Evolutionary conservation across 306 rosid genomes (phyloP).

Genomic region (Ceratonia siliqua): DNA sequence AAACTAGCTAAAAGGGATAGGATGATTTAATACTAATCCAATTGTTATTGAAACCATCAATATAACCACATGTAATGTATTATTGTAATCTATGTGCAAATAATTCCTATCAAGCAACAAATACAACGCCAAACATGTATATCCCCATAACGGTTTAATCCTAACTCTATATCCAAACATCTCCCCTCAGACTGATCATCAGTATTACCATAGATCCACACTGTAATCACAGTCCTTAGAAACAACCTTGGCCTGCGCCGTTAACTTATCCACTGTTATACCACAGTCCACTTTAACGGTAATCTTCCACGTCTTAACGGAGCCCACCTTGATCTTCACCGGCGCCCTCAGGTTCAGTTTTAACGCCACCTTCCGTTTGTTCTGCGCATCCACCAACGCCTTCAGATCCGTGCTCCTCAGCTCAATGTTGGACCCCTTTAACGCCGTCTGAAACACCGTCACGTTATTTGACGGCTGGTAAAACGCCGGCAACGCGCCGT

Average conservation of each 20-base stretch:
- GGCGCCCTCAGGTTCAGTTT: conserved; percentile 49
- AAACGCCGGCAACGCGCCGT: conserved; percentile 62
- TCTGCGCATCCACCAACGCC: conserved; percentile 41
- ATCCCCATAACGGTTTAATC: neutral
- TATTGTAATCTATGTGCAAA: neutral
- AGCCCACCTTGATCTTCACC: conserved; percentile 57
- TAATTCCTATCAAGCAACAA: neutral
- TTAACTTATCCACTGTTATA: conserved; percentile 53
- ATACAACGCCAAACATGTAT: conserved; percentile 5
- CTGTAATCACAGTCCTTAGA: conserved; percentile 47
- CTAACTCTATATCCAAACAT: conserved; percentile 1
- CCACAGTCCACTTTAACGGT: conserved; percentile 59
- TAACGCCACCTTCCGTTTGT: conserved; percentile 48
- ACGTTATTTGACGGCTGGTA: conserved; percentile 74
- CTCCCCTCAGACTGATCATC: neutral
- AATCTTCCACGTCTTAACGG: conserved; percentile 60
- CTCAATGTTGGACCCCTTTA: conserved; percentile 46
- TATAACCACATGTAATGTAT: neutral
- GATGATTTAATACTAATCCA: neutral
- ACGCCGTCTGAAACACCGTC: conserved; percentile 50
- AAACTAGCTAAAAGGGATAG: too few species aligned
- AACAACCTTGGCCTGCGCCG: conserved; percentile 52
- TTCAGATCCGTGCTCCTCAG: conserved; percentile 26
- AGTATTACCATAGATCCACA: conserved; percentile 40
- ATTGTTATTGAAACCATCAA: neutral